Conservation (phyloP, 495 filamentous ascomycete species). For the Aspergillus bertholletiae region DNA sequence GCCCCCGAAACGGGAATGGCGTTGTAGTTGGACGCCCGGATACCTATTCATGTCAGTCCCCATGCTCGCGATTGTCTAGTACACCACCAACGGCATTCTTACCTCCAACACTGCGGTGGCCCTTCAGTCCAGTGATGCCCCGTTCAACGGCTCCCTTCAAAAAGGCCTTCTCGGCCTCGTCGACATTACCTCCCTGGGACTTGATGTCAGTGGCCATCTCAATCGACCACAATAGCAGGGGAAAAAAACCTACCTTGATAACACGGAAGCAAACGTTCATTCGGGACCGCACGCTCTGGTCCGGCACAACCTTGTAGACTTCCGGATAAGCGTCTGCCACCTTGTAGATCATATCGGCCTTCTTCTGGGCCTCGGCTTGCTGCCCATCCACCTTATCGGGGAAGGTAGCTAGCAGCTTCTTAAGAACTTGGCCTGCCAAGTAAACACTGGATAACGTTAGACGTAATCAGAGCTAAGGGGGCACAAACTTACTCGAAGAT, state of each 20-base stretch:
- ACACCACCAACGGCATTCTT: constrained; percentile 47
- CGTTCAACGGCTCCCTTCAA: constrained; percentile 62
- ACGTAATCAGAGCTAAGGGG: not conserved
- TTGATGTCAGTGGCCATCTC: not conserved
- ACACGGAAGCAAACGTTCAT: constrained; percentile 95
- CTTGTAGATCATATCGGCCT: constrained; percentile 70
- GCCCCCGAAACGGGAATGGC: constrained; percentile 55
- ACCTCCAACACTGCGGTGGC: constrained; percentile 77
- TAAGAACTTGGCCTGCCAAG: constrained; percentile 80
- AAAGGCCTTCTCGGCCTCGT: constrained; percentile 72
- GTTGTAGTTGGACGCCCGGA: constrained; percentile 49
- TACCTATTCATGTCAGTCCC: constrained; percentile 16
- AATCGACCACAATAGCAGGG: not conserved
- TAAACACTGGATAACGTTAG: constrained; percentile 53
- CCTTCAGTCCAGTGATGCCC: constrained; percentile 70
- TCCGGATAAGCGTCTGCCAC: constrained; percentile 68
- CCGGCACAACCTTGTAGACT: constrained; percentile 69
- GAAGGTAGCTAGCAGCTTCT: constrained; percentile 49
- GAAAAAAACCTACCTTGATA: constrained; percentile 36
- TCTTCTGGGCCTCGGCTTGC: constrained; percentile 53
- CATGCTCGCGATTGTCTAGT: constrained; percentile 14
- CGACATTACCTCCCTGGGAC: constrained; percentile 42
- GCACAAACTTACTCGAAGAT: constrained; percentile 67
- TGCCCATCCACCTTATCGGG: constrained; percentile 39
- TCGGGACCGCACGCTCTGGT: constrained; percentile 67